Evolutionary conservation across 192 early-diverging fungal genomes (phyloP).

Genomic region (Globomyces pollinis-pini): DNA sequence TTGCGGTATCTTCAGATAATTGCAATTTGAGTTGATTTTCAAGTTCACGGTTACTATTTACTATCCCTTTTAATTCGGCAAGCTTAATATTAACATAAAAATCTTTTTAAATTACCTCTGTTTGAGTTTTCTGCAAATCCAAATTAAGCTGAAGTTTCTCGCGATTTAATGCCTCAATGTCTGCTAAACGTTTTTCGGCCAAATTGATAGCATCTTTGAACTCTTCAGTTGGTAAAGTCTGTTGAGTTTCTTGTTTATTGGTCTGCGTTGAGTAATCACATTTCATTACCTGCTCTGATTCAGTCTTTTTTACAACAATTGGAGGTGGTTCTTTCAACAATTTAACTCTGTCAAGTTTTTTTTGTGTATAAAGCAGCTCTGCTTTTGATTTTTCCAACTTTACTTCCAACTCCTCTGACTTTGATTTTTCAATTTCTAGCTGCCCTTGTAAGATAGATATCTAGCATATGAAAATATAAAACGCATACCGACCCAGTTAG

Average conservation of each 20-base stretch:
- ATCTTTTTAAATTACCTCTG: neutral
- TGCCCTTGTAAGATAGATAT: neutral
- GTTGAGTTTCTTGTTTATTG: neutral
- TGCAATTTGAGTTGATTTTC: slow-evolving; percentile 6
- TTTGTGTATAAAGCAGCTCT: neutral
- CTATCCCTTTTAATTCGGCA: neutral
- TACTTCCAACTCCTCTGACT: neutral
- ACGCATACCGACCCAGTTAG: neutral
- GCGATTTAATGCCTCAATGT: too few relatives aligned
- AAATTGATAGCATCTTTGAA: neutral
- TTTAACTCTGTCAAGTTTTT: slow-evolving; percentile 7
- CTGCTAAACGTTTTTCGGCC: too few relatives aligned
- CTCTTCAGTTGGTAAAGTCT: neutral
- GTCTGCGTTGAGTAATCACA: too few relatives aligned
- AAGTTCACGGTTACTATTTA: neutral
- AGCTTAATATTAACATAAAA: neutral
- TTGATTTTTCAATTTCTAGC: neutral
- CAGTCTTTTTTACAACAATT: neutral
- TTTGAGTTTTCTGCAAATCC: neutral
- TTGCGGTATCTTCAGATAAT: neutral
- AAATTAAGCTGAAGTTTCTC: neutral
- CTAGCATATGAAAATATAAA: neutral
- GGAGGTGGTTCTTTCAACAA: neutral
- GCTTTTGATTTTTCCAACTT: neutral
- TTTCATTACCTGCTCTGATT: too few relatives aligned